Conservation (phyloP, 2,329 filamentous ascomycete genomes). For the Reticulascus tulasneorum region DNA sequence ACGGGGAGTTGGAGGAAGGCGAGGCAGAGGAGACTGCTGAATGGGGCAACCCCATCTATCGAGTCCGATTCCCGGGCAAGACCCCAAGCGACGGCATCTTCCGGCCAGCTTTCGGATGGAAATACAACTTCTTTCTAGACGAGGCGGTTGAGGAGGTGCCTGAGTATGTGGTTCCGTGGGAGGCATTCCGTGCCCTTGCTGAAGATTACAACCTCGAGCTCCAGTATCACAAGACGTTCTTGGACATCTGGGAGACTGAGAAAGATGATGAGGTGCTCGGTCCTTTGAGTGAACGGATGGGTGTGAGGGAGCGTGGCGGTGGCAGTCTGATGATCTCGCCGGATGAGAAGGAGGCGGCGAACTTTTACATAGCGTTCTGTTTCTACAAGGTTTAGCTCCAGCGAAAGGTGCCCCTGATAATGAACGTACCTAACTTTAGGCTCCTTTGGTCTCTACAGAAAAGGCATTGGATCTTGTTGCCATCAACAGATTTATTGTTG, state of each 20-base stretch:
- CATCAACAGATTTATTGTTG: too few relatives aligned
- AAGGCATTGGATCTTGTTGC: too few relatives aligned
- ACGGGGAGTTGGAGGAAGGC: slow-evolving; percentile 55
- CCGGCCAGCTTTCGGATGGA: slow-evolving; percentile 93
- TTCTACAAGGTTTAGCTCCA: slow-evolving; percentile 95
- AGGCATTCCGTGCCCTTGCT: slow-evolving; percentile 89
- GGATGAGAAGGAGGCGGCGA: slow-evolving; percentile 89
- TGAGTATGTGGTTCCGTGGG: slow-evolving; percentile 98
- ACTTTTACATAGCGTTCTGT: slow-evolving; percentile 91
- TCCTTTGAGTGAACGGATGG: slow-evolving; percentile 90
- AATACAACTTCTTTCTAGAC: slow-evolving; percentile 93
- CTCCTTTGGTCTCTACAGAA: too few relatives aligned
- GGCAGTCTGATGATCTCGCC: slow-evolving; percentile 67
- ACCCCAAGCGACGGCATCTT: slow-evolving; percentile 86
- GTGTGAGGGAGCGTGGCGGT: slow-evolving; percentile 69
- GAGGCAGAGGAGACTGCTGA: slow-evolving; percentile 63
- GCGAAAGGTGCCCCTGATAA: too few relatives aligned
- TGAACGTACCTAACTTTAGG: too few relatives aligned
- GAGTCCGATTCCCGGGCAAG: slow-evolving; percentile 78
- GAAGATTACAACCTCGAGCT: slow-evolving; percentile 96
- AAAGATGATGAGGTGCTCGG: slow-evolving; percentile 80
- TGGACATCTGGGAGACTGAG: slow-evolving; percentile 88
- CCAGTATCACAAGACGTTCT: slow-evolving; percentile 87
- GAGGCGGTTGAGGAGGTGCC: slow-evolving; percentile 95
- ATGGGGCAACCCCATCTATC: slow-evolving; percentile 94